A percentile compares a stretch with the other conserved stretches of the same genome.
Evolutionary conservation across 306 rosid species (phyloP).

Genomic region (Boehmeria nivea): DNA sequence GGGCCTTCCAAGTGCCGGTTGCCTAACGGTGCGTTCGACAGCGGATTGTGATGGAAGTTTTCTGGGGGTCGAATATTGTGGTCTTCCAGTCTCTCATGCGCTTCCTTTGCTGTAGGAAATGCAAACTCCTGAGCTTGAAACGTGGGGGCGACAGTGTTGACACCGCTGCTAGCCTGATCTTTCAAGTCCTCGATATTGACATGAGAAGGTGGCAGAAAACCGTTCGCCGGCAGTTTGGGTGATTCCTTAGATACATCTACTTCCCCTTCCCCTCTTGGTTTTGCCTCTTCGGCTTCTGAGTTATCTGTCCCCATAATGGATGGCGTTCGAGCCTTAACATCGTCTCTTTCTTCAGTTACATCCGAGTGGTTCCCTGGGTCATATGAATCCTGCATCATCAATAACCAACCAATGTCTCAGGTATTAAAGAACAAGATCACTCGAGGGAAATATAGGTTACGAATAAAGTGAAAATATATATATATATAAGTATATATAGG

Average conservation of each 20-base stretch:
- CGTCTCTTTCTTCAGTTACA: conserved; percentile 73
- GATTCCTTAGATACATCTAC: conserved; percentile 30
- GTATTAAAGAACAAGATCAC: too few species aligned
- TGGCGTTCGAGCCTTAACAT: conserved; percentile 48
- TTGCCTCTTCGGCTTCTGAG: conserved; percentile 35
- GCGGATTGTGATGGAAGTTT: conserved; percentile 25
- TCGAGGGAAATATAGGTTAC: too few species aligned
- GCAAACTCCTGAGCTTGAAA: conserved; percentile 54
- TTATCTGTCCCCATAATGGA: conserved; percentile 24
- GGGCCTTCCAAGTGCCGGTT: conserved; percentile 21
- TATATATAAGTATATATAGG: too few species aligned
- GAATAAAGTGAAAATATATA: too few species aligned
- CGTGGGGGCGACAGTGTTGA: conserved; percentile 28
- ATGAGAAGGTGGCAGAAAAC: conserved; percentile 17
- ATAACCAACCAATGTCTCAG: background rate
- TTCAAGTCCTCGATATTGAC: conserved; percentile 15
- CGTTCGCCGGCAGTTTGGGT: conserved; percentile 30
- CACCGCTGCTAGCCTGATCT: conserved; percentile 23
- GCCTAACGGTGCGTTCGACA: conserved; percentile 17
- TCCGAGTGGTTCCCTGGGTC: conserved; percentile 87
- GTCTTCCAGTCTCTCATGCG: conserved; percentile 31
- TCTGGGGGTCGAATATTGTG: conserved; percentile 28
- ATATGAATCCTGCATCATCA: conserved; percentile 60
- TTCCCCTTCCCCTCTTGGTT: conserved; percentile 22
- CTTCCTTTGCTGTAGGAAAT: conserved; percentile 32